A percentile compares a stretch with the other conserved stretches of the same genome.
phyloP scores from a whole-genome alignment of 2,329 filamentous ascomycete genomes.

The Aspergillus texensis region DNA sequence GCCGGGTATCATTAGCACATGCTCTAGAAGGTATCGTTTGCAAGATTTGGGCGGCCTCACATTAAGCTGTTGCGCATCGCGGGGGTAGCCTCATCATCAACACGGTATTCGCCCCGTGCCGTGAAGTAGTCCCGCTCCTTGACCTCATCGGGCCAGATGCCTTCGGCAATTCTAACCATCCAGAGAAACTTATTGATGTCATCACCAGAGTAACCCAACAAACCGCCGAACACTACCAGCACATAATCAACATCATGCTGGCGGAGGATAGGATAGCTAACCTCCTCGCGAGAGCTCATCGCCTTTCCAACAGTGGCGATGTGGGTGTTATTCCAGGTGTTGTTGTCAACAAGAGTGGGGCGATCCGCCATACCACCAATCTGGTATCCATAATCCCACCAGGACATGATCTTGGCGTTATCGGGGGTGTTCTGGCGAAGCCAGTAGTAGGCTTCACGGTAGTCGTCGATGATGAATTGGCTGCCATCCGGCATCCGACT shows the following conservation, averaged over 20 bases:
- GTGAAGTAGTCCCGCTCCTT: constrained; percentile 98
- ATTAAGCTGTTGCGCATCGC: constrained; percentile 99
- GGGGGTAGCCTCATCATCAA: constrained; percentile 89
- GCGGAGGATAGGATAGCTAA: constrained; percentile 97
- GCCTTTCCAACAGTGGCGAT: constrained; percentile 99
- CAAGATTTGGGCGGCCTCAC: constrained; percentile 59
- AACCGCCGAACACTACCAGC: constrained; percentile 92
- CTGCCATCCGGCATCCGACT: constrained; percentile 90
- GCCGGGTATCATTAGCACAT: constrained; percentile 26
- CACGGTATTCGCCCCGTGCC: constrained; percentile 85
- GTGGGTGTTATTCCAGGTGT: constrained; percentile 99
- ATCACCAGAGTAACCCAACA: constrained; percentile 95
- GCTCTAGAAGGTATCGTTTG: background rate
- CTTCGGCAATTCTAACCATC: constrained; percentile 99
- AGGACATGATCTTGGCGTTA: constrained; percentile 98
- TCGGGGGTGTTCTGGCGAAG: constrained; percentile 93
- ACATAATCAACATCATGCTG: constrained; percentile 99
- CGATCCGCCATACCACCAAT: constrained; percentile 99
- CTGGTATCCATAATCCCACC: constrained; percentile 99
- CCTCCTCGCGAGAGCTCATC: constrained; percentile 96
- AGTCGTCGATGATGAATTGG: constrained; percentile 98
- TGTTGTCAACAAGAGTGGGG: constrained; percentile 97
- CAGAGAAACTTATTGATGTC: constrained; percentile 99
- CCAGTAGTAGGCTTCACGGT: constrained; percentile 99
- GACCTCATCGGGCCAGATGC: constrained; percentile 99